Evolutionary conservation across 805 yeast species (phyloP).

Genomic region (Monosporozyma yasuniensis): DNA sequence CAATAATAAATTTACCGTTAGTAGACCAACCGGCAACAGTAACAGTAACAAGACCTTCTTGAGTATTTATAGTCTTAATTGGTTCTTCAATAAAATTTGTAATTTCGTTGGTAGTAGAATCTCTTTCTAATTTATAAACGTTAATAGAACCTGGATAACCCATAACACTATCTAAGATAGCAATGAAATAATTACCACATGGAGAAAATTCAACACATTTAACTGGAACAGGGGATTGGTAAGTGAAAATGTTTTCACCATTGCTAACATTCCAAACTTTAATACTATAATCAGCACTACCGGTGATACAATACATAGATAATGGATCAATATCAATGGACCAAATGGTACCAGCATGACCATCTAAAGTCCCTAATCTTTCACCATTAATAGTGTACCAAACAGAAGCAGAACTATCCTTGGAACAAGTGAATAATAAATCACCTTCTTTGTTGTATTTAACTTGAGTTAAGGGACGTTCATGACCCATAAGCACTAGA

Average conservation of each 20-base stretch:
- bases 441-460: conserved; percentile 95
- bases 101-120: conserved; percentile 23
- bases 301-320: conserved; percentile 69
- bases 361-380: conserved; percentile 83
- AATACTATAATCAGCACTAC: conserved; percentile 81
- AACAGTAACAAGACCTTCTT: conserved; percentile 51
- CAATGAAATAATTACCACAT: conserved; percentile 56
- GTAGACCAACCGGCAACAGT: conserved; percentile 85
- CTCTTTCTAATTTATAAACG: conserved; percentile 52
- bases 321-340: conserved; percentile 76
- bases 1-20: conserved; percentile 62
- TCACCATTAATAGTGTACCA: conserved; percentile 97
- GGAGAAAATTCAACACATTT: conserved; percentile 84
- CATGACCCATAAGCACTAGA: conserved; percentile 80
- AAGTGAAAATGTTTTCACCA: conserved; percentile 66
- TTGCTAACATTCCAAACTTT: conserved; percentile 76
- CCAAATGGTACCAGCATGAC: conserved; percentile 93
- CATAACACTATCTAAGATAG: conserved; percentile 87
- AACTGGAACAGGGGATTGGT: conserved; percentile 76
- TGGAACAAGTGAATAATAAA: conserved; percentile 80
- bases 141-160: conserved; percentile 72
- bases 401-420: conserved; percentile 80
- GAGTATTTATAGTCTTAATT: conserved; percentile 48
- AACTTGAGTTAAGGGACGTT: conserved; percentile 94
- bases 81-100: conserved; percentile 44